phyloP scores from a whole-genome alignment of 2,329 filamentous ascomycete species.

The Colletotrichum orchidophilum region DNA sequence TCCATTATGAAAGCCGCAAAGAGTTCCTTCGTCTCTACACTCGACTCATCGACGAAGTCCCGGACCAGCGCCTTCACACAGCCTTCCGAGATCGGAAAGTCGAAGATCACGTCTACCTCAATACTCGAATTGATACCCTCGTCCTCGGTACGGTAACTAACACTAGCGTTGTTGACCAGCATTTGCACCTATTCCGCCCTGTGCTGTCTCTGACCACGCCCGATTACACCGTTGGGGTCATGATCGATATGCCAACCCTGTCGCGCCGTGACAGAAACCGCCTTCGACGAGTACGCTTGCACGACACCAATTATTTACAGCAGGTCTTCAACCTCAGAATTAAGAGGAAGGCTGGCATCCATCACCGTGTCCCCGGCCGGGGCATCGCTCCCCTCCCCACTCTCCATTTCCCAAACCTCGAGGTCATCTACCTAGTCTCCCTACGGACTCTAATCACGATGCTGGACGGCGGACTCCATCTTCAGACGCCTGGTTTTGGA shows the following conservation, averaged over 20 bases:
- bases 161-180: too few relatives aligned
- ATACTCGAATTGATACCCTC: conserved; percentile 6
- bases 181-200: too few relatives aligned
- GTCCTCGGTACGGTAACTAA: not conserved
- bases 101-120: conserved; percentile 5
- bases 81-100: too few relatives aligned
- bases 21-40: not conserved
- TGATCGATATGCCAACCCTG: not conserved
- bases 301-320: not conserved
- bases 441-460: too few relatives aligned
- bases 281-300: not conserved
- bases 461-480: too few relatives aligned
- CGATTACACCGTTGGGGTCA: not conserved
- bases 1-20: conserved; percentile 14
- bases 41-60: not conserved
- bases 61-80: not conserved
- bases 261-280: not conserved
- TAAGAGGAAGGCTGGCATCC: too few relatives aligned
- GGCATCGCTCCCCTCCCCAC: not conserved
- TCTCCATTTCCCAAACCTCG: not conserved
- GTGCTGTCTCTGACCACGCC: too few relatives aligned
- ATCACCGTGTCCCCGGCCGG: not conserved
- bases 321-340: not conserved
- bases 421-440: not conserved
- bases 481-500: not conserved